phyloP scores from a whole-genome alignment of 1,139 yeast genomes.

The Candida labiduridarum region DNA sequence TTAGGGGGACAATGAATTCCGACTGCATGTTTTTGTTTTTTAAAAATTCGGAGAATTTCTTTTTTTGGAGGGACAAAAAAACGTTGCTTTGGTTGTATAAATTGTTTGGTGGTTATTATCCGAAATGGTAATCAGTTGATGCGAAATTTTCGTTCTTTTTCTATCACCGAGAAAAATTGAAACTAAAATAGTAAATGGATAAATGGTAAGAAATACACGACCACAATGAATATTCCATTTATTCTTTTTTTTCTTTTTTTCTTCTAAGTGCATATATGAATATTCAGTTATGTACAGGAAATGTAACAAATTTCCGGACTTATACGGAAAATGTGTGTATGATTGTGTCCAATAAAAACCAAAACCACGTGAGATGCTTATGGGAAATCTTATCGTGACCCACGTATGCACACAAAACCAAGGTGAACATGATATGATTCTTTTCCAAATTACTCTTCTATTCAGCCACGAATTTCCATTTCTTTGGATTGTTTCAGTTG shows the following conservation, averaged over 20 bases:
- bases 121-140: conserved; percentile 3
- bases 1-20: conserved; percentile 9
- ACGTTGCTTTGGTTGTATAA: not conserved
- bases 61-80: not conserved
- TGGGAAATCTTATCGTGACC: too few relatives aligned
- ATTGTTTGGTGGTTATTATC: not conserved
- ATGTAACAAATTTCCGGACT: not conserved
- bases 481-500: too few relatives aligned
- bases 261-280: not conserved
- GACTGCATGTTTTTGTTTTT: conserved; percentile 1
- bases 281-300: conserved; percentile 1
- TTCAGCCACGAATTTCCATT: too few relatives aligned
- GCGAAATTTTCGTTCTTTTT: not conserved
- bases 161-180: conserved; percentile 1
- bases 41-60: not conserved
- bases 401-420: too few relatives aligned
- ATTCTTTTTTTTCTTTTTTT: too few relatives aligned
- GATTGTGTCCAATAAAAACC: not conserved
- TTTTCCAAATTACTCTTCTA: too few relatives aligned
- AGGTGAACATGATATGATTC: too few relatives aligned
- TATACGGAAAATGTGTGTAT: not conserved
- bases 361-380: not conserved
- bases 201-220: not conserved
- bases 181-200: not conserved
- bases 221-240: not conserved